Evolutionary conservation across 331 rosid genomes (phyloP), one percentile per base, ranked within the genome.

Genomic region (Cydonia oblonga): DNA sequence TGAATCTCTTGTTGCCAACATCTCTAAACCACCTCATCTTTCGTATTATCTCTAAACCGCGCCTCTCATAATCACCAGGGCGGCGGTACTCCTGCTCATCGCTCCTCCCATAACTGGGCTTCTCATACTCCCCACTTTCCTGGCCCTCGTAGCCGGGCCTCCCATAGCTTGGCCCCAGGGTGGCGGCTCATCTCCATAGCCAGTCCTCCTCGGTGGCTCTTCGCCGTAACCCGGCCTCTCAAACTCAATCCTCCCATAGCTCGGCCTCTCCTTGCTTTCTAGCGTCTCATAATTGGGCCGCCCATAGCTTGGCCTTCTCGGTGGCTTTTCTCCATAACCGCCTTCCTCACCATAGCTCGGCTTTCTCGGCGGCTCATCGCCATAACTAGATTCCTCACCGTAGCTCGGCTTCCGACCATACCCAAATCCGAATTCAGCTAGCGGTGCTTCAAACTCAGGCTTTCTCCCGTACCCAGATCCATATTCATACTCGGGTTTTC

Each of bases 381-480:
- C 85, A 46, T 77, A 71, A 1, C 82, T 80, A 9, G 78, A 72
- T 10, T 75, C 63, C 71, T 16, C 42, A 26, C 66, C 66, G n/a
- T 62, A 46, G 77, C 52, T 64, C 62, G 62, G 24, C 51, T 42
- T 78, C 5, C 85, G 51, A 0, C 83, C 85, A 22, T 82, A 68
- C 7, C 81, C 80, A n/a, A 85, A 81, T n/a, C 83, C 95, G 3
- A 70, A 79, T 24, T 68, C 81, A 20, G 0, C 35, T 71, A 0
- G 24, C n/a, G 85, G 58, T 12, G 49, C 54, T 2, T 67, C 75
- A 15, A n/a, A n/a, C 13, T 76, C 82, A 3, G 13, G 46, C 26
- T 35, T 73, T 14, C 81, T 80, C 3, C 79, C 74, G 33, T 80
- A 71, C n/a, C 80, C 90, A 5, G 89, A 76, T 3, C 84, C 86